phyloP scores from a whole-genome alignment of 179 eudicot genomes.

The Beta lomatogona region DNA sequence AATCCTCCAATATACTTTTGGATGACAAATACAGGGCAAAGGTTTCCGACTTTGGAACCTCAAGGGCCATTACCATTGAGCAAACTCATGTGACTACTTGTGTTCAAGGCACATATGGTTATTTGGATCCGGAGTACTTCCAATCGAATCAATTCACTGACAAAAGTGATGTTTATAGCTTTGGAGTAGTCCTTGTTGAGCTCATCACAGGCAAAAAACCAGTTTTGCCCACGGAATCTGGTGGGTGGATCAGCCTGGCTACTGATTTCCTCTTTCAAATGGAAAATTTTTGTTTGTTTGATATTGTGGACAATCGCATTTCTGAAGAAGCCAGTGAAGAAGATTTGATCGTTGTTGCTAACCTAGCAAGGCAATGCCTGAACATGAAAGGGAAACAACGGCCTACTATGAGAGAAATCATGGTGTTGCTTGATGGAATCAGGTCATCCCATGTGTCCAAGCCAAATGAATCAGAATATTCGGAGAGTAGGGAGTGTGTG shows the following conservation, averaged over 20 bases:
- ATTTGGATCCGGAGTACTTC: neutral
- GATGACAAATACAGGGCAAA: constrained; percentile 28
- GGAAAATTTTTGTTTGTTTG: constrained; percentile 21
- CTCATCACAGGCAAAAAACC: constrained; percentile 37
- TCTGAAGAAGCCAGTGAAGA: constrained; percentile 4
- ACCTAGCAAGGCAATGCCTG: constrained; percentile 35
- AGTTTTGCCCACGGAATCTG: constrained; percentile 19
- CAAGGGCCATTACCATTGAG: constrained; percentile 18
- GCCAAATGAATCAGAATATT: neutral
- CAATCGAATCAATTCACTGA: neutral
- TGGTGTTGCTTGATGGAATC: constrained; percentile 4
- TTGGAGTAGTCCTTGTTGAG: constrained; percentile 39
- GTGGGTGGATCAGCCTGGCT: constrained; percentile 30
- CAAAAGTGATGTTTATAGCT: constrained; percentile 1
- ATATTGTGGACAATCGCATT: constrained; percentile 26
- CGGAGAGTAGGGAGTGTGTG: neutral
- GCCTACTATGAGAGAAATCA: constrained; percentile 30
- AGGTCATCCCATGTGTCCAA: neutral
- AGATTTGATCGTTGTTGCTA: constrained; percentile 25
- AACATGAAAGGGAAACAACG: constrained; percentile 32
- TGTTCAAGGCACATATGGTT: constrained; percentile 24
- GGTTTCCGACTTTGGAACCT: constrained; percentile 28
- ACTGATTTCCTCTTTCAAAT: constrained; percentile 23
- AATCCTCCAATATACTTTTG: constrained; percentile 22
- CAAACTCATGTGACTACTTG: constrained; percentile 26